phyloP scores from a whole-genome alignment of 2,329 filamentous ascomycete genomes.

The Aspergillus phoenicis region DNA sequence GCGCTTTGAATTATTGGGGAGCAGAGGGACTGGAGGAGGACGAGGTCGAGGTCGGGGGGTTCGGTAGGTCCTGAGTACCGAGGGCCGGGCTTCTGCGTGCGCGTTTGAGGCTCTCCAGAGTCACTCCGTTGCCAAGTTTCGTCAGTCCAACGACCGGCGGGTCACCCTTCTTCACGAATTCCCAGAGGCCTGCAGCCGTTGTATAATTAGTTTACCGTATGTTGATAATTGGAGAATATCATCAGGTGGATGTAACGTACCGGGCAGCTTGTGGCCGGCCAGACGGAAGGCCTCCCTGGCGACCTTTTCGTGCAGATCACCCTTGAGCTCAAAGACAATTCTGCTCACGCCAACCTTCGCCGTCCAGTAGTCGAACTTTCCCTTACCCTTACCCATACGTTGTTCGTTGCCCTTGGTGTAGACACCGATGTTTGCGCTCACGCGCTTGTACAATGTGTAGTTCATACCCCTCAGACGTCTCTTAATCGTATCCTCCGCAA shows the following conservation, averaged over 20 bases:
- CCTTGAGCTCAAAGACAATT: conserved; percentile 89
- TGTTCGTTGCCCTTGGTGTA: conserved; percentile 95
- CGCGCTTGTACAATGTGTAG: conserved; percentile 87
- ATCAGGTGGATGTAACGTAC: conserved; percentile 53
- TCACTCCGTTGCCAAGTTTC: conserved; percentile 79
- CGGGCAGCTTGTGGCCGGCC: conserved; percentile 92
- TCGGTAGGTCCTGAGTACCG: conserved; percentile 31
- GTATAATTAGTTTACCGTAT: conserved; percentile 24
- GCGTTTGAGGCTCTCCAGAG: conserved; percentile 78
- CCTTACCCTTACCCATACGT: conserved; percentile 99
- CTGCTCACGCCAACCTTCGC: conserved; percentile 86
- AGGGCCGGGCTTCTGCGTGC: conserved; percentile 68
- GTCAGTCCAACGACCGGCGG: conserved; percentile 88
- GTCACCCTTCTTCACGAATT: conserved; percentile 93
- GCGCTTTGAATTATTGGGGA: conserved; percentile 34
- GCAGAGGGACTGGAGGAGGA: conserved; percentile 42
- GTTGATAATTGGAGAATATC: background rate
- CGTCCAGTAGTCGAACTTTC: conserved; percentile 95
- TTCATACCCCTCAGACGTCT: conserved; percentile 84
- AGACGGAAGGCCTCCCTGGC: conserved; percentile 90
- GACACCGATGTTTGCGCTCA: conserved; percentile 90
- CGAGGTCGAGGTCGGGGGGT: conserved; percentile 37
- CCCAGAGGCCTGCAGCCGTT: conserved; percentile 59
- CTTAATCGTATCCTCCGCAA: conserved; percentile 92
- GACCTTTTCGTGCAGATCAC: conserved; percentile 90